Conservation (phyloP, 2,329 filamentous ascomycete genomes). For the Trichothecium sympodiale region DNA sequence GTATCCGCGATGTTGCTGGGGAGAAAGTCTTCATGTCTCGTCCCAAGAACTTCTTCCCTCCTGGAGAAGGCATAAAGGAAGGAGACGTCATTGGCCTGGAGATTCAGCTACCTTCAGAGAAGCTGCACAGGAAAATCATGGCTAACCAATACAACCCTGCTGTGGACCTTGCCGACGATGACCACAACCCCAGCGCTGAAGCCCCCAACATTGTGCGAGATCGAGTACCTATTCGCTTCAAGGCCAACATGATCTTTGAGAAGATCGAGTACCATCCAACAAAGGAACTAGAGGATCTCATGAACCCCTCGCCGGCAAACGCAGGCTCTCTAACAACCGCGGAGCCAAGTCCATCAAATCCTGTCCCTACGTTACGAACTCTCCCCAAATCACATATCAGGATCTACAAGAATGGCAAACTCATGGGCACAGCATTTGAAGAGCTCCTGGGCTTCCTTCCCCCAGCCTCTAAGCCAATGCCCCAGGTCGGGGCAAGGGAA, state of each 20-base stretch:
- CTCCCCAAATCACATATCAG: slow-evolving; percentile 78
- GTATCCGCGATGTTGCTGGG: slow-evolving; percentile 76
- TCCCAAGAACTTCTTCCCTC: slow-evolving; percentile 75
- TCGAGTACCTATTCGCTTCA: slow-evolving; percentile 88
- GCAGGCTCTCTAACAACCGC: slow-evolving; percentile 37
- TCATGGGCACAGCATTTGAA: slow-evolving; percentile 79
- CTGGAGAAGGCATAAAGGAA: slow-evolving; percentile 68
- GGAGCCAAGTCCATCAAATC: slow-evolving; percentile 60
- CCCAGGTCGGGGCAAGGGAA: slow-evolving; percentile 65
- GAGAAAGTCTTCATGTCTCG: slow-evolving; percentile 91
- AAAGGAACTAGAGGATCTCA: slow-evolving; percentile 78
- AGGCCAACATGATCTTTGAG: slow-evolving; percentile 88
- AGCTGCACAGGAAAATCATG: slow-evolving; percentile 79
- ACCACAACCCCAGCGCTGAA: slow-evolving; percentile 39
- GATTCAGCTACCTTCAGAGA: slow-evolving; percentile 78
- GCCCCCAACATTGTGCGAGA: slow-evolving; percentile 82
- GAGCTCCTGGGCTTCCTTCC: slow-evolving; percentile 85
- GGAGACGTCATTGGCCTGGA: slow-evolving; percentile 92
- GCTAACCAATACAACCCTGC: slow-evolving; percentile 80
- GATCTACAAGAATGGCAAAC: slow-evolving; percentile 83
- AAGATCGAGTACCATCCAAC: slow-evolving; percentile 79
- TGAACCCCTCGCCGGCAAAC: slow-evolving; percentile 52
- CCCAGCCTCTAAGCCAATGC: slow-evolving; percentile 66
- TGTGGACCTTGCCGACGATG: slow-evolving; percentile 55
- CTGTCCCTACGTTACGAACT: slow-evolving; percentile 65